Conservation (phyloP, 495 filamentous ascomycete genomes). For the Tuber calosporum region DNA sequence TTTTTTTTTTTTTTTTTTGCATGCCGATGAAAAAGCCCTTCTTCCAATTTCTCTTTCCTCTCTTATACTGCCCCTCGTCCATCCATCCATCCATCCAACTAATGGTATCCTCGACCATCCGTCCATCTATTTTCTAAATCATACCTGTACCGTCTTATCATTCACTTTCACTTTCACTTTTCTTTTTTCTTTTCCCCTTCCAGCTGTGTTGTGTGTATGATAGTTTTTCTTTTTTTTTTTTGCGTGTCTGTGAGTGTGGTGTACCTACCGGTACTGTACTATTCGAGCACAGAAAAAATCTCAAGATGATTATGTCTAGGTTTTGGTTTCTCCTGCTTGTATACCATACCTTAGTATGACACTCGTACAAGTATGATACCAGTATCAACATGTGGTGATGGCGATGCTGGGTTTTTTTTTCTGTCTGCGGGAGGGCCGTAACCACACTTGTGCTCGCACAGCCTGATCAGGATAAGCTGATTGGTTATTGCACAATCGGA, state of each 20-base stretch:
- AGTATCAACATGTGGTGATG: not conserved
- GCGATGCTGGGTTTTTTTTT: not conserved
- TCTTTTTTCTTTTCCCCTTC: conserved; percentile 6
- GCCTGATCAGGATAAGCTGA: not conserved
- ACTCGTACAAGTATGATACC: no score
- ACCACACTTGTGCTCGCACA: not conserved
- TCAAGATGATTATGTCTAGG: not conserved
- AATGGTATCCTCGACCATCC: not conserved
- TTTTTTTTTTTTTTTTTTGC: not conserved
- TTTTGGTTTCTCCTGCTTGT: not conserved
- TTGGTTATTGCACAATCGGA: not conserved
- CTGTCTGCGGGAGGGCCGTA: not conserved
- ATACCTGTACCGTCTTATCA: conserved; percentile 19
- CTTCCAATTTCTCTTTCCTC: not conserved
- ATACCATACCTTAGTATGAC: not conserved
- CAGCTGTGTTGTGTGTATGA: not conserved
- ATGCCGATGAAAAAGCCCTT: not conserved
- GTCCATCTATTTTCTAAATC: conserved; percentile 32
- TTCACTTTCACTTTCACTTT: no score
- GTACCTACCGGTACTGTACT: not conserved
- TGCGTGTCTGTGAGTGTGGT: not conserved
- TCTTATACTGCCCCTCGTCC: not conserved
- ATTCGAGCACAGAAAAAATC: not conserved
- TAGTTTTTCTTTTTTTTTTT: no score
- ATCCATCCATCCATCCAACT: no score